Evolutionary conservation across 306 rosid genomes (phyloP).

Genomic region (Pyrus betulifolia): DNA sequence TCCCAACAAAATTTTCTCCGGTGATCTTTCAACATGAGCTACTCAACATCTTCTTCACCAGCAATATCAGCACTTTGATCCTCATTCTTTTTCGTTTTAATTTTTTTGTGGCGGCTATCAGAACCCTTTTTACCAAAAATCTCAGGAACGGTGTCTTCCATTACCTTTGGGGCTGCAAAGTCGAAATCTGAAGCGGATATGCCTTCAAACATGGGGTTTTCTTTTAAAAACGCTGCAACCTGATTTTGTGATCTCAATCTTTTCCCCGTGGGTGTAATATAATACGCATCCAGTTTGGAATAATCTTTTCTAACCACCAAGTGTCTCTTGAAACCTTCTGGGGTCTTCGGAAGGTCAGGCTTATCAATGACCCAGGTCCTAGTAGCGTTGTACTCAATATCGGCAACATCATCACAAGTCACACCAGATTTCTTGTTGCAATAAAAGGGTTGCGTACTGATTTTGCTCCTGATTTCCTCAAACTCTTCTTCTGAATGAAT

Average conservation of each 20-base stretch:
- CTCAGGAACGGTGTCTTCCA: conserved; percentile 77
- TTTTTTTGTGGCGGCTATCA: conserved; percentile 26
- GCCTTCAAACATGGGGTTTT: conserved; percentile 38
- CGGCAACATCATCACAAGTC: conserved; percentile 68
- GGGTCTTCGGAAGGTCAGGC: conserved; percentile 74
- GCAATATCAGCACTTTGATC: background rate
- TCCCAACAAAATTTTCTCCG: background rate
- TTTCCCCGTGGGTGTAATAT: conserved; percentile 62
- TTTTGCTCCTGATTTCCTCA: conserved; percentile 61
- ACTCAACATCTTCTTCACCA: background rate
- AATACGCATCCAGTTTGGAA: conserved; percentile 75
- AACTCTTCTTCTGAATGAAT: conserved; percentile 62
- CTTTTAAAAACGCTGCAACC: conserved; percentile 43
- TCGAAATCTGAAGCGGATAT: conserved; percentile 38
- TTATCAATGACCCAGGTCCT: conserved; percentile 90
- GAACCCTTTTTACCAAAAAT: conserved; percentile 28
- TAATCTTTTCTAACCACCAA: conserved; percentile 68
- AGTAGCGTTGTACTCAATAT: conserved; percentile 51
- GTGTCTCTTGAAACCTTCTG: conserved; percentile 62
- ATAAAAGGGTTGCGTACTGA: conserved; percentile 46
- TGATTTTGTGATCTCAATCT: conserved; percentile 64
- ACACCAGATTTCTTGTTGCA: conserved; percentile 40
- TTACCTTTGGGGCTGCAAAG: conserved; percentile 62
- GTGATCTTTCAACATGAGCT: background rate
- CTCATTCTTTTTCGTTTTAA: conserved; percentile 22